Evolutionary conservation across 225 moss, liverwort and hornwort species (phyloP).

Genomic region (Straminergon stramineum): DNA sequence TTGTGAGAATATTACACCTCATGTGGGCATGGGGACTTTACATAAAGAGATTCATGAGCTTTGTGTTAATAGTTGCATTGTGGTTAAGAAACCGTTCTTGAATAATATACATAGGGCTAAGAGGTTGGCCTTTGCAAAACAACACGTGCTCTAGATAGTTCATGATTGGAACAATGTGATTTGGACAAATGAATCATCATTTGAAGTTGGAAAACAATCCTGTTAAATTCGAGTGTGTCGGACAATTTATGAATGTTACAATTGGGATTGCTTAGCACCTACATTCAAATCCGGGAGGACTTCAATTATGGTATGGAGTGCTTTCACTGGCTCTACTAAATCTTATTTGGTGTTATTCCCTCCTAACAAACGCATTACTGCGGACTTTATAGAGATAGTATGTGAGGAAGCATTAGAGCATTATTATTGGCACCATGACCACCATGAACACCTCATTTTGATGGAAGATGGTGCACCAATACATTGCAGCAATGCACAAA

Average conservation of each 20-base stretch:
- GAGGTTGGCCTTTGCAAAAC: not conserved
- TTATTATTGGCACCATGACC: too few species aligned
- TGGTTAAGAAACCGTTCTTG: not conserved
- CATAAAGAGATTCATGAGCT: not conserved
- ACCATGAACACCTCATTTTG: too few species aligned
- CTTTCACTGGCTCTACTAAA: too few species aligned
- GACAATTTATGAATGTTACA: not conserved
- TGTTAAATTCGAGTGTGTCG: fast-evolving
- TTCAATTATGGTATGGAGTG: too few species aligned
- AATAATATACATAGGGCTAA: not conserved
- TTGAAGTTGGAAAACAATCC: not conserved
- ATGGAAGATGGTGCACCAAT: too few species aligned
- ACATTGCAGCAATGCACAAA: too few species aligned
- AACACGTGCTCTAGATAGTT: not conserved
- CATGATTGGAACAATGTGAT: not conserved
- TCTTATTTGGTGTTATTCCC: too few species aligned
- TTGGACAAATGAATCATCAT: not conserved
- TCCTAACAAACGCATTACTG: too few species aligned
- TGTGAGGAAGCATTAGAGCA: too few species aligned
- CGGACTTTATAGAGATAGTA: too few species aligned
- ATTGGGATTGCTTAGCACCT: too few species aligned
- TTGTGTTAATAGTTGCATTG: not conserved
- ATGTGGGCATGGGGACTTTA: not conserved
- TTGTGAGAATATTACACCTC: not conserved
- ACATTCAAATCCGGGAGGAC: too few species aligned